Percentiles rank a stretch among this genome's conserved stretches.
These are phyloP conservation scores for Penicillium sp. DNA, from an alignment of 2,329 filamentous ascomycete genomes.

Conservation along the genomic window DNA sequence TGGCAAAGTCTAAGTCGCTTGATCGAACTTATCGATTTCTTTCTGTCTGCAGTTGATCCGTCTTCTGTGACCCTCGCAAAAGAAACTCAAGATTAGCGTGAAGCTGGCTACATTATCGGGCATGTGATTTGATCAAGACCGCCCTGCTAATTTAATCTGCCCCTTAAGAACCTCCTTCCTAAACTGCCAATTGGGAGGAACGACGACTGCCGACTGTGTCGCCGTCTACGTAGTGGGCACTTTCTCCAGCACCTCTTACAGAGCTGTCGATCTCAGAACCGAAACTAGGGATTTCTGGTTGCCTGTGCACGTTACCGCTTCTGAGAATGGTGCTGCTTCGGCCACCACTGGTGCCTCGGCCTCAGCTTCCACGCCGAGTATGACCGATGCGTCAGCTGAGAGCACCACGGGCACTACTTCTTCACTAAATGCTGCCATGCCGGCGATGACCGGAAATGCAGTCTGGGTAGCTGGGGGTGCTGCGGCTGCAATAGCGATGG, in stretches of 20 bases:
- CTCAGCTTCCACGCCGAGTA: constrained; percentile 1
- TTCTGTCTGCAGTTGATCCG: too few species aligned
- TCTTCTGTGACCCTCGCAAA: too few species aligned
- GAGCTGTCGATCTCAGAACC: neutral
- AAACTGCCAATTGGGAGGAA: constrained; percentile 3
- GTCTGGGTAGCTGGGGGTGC: constrained; percentile 14
- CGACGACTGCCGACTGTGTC: constrained; percentile 1
- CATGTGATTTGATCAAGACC: neutral
- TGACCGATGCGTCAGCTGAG: constrained; percentile 1
- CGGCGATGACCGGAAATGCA: constrained; percentile 10
- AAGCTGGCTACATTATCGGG: too few species aligned
- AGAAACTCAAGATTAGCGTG: too few species aligned
- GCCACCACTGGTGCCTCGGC: constrained; percentile 6
- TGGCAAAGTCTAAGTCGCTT: constrained; percentile 8
- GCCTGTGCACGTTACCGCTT: constrained; percentile 6
- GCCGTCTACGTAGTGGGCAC: neutral
- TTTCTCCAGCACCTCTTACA: neutral
- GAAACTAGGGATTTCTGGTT: constrained; percentile 3
- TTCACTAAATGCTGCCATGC: constrained; percentile 13
- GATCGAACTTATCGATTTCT: too few species aligned
- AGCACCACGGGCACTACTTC: neutral
- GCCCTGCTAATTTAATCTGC: neutral
- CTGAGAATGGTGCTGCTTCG: neutral
- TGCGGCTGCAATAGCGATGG: constrained; percentile 11
- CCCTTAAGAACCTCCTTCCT: constrained; percentile 1